Evolutionary conservation across 805 yeast genomes (phyloP), one percentile per base, ranked within the genome.

Genomic region (Teunomyces lycoperdinae): DNA sequence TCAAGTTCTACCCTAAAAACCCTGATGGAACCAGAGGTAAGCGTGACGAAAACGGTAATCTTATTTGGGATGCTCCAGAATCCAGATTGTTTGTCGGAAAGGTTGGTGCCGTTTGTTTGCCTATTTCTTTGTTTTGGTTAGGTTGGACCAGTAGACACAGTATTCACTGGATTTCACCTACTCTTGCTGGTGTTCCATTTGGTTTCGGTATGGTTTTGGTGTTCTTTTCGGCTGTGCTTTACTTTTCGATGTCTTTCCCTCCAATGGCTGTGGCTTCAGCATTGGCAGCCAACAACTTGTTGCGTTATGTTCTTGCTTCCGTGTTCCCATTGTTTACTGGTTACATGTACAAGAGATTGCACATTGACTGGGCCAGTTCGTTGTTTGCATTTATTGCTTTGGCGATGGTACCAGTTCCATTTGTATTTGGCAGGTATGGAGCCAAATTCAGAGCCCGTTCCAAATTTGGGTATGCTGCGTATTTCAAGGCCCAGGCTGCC

Each of bases 291-390:
- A 90, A 89, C 68, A 88, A 87, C 63, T 72, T 90, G 59, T 66
- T 84, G 48, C 79, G 97, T 68, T 89, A 88, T 61, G 55, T 84
- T 29, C 63, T 86, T 51, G 89, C 95, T 8, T 82, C 89, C 5
- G 87, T 83, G 16, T 84, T 90, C 75, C 96, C 96, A 47, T 73
- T 90, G 50, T 89, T 90, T 68, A 87, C 90, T 1, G 79, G 83
- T 16, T 96, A 89, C 67, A 87, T 90, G 96, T 84, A 85, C 70
- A 63, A 76, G 14, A 82, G 76, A 39, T 71, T 90, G 58, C 82
- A 82, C 34, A 79, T 84, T 54, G 87, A 80, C 57, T 89, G 96
- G 95, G 97, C 96, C 9, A 72, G 85, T 29, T 79, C 89, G 0
- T 55, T 85, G 6, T 80, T 85, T 65, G 84, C 72, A 0, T 82